Evolutionary conservation across 345 rosid genomes (phyloP).

Genomic region (Hirschfeldia incana): DNA sequence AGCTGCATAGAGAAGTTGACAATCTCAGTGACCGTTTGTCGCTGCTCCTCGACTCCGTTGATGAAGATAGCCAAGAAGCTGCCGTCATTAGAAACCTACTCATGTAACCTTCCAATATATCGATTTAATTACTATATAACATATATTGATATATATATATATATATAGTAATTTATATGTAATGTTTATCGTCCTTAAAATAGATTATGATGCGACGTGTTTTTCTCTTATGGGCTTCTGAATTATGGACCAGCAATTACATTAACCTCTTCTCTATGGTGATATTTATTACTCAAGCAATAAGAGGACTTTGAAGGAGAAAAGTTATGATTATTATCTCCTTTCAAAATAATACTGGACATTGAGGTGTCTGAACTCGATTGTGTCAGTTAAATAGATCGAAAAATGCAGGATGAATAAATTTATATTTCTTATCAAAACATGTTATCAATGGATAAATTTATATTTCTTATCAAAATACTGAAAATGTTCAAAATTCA

Average conservation of each 20-base stretch:
- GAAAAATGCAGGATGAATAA: not conserved
- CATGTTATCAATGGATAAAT: not conserved
- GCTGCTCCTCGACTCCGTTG: slow-evolving; percentile 64
- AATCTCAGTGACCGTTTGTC: slow-evolving; percentile 72
- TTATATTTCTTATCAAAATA: not conserved
- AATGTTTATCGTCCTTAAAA: slow-evolving; percentile 3
- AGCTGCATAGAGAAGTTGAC: slow-evolving; percentile 66
- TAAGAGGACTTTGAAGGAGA: not conserved
- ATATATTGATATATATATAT: not conserved
- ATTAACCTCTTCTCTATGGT: slow-evolving; percentile 4
- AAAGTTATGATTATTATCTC: not conserved
- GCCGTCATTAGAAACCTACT: slow-evolving; percentile 80
- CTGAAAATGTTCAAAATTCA: no score
- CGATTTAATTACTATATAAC: not conserved
- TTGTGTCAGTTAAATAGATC: not conserved
- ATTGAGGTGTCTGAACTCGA: slow-evolving; percentile 1
- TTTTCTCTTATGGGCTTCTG: not conserved
- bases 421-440: not conserved
- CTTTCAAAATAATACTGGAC: not conserved
- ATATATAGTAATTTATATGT: slow-evolving; percentile 5
- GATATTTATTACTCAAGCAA: not conserved
- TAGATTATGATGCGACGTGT: slow-evolving; percentile 32
- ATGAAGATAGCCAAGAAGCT: slow-evolving; percentile 64
- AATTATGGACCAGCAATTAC: not conserved
- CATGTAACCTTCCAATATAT: slow-evolving; percentile 42